Conservation (phyloP, 164 flowering plant genomes). For the Aristolochia contorta region DNA sequence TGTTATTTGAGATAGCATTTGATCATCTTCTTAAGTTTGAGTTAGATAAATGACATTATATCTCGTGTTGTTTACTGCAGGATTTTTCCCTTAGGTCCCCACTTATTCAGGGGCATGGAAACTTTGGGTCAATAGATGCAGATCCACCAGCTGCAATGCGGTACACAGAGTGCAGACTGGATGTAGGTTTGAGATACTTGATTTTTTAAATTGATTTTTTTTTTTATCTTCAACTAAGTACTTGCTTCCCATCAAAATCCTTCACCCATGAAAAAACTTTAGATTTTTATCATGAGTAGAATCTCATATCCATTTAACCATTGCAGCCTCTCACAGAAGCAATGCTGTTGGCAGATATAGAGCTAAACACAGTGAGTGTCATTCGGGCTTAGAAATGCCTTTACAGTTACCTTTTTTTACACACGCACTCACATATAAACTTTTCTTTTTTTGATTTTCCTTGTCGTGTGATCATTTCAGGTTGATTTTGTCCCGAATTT, state of each 20-base stretch:
- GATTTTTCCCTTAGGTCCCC: slow-evolving; percentile 86
- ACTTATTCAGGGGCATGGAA: slow-evolving; percentile 90
- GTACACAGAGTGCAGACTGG: slow-evolving; percentile 92
- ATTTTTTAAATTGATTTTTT: not conserved
- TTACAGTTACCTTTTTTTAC: not conserved
- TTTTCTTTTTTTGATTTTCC: not conserved
- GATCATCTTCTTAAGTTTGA: not conserved
- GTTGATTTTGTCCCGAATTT: slow-evolving; percentile 92
- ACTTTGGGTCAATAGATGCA: slow-evolving; percentile 96
- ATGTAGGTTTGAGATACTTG: slow-evolving; percentile 32
- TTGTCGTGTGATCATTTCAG: slow-evolving; percentile 32
- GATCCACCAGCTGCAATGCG: slow-evolving; percentile 99
- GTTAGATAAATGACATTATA: too few relatives aligned
- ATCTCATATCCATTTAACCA: not conserved
- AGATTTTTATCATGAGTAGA: too few relatives aligned
- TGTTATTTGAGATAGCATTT: not conserved
- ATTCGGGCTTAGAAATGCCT: not conserved
- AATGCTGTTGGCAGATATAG: slow-evolving; percentile 79
- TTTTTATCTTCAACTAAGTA: not conserved
- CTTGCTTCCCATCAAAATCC: not conserved
- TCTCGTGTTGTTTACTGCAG: slow-evolving; percentile 23
- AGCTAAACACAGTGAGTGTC: slow-evolving; percentile 58
- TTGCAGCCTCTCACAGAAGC: slow-evolving; percentile 87
- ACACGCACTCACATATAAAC: too few relatives aligned
- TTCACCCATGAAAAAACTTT: too few relatives aligned